Conservation (phyloP, 2,329 filamentous ascomycete genomes). For the Penicillium psychrosexuale region DNA sequence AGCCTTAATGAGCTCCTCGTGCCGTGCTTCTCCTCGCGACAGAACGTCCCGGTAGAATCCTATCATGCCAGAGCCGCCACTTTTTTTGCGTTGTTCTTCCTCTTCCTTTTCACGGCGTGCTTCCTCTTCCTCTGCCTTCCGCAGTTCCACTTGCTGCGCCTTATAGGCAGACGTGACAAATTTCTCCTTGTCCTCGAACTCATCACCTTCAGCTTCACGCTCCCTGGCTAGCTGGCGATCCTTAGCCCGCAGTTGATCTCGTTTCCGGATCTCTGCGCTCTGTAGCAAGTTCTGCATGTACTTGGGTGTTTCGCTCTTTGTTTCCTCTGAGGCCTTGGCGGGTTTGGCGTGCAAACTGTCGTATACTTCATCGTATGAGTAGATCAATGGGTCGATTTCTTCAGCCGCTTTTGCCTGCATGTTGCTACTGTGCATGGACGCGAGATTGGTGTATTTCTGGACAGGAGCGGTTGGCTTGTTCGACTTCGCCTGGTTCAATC, state of each 20-base stretch:
- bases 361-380: constrained; percentile 51
- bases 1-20: constrained; percentile 56
- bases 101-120: constrained; percentile 53
- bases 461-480: constrained; percentile 15
- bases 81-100: constrained; percentile 48
- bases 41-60: constrained; percentile 61
- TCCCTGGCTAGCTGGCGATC: constrained; percentile 61
- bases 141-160: constrained; percentile 60
- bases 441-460: constrained; percentile 45
- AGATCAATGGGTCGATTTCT: constrained; percentile 47
- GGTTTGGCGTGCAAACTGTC: constrained; percentile 47
- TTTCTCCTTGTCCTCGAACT: constrained; percentile 64
- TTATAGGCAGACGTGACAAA: constrained; percentile 66
- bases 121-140: constrained; percentile 58
- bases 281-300: constrained; percentile 61
- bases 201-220: constrained; percentile 63
- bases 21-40: constrained; percentile 55
- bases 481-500: constrained; percentile 23
- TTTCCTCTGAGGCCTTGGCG: constrained; percentile 21
- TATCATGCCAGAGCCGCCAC: constrained; percentile 53
- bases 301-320: constrained; percentile 45
- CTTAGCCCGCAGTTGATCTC: constrained; percentile 59
- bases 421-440: constrained; percentile 45
- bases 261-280: constrained; percentile 60
- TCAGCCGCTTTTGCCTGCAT: constrained; percentile 46